Evolutionary conservation across 768 basidiomycete genomes (phyloP), one percentile per base, ranked within the genome.

Genomic region (Gymnopilus dilepis): DNA sequence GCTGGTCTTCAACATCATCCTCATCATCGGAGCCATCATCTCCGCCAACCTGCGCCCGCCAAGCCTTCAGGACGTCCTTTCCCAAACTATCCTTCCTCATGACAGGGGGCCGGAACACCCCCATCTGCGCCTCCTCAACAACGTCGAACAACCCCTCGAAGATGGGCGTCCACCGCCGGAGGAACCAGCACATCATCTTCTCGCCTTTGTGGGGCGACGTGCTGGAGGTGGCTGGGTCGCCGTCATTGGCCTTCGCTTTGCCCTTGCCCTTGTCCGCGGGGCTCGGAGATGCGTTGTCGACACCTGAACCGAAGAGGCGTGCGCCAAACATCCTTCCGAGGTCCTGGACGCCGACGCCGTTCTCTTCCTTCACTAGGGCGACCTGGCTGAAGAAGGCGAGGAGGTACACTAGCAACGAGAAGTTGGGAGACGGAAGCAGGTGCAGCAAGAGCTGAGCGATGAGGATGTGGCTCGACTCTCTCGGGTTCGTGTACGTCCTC

Each of bases 321-420:
- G 62, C 57, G 12, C 76, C 79, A 47, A 78, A 79, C 71, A 77
- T 73, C 11, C 67, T 62, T 9, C 68, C 68, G 2, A 77, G 55
- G 43, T 75, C 76, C 15, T 73, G 69, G 17, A 77, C 66, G 1
- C 67, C 69, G 0, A 76, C 63, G 0, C 75, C 77, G 55, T 76
- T 75, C 52, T 77, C 78, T 31, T 75, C 75, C 12, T 65, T 60
- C 12, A 72, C 71, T 56, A 77, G 64, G 8, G 74, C 73, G 1
- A 80, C 75, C 61, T 80, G 80, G 37, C 75, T 76, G 66, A 82
- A 78, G 63, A 83, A 82, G 0, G 78, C 76, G 56, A 82, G 69
- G 38, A 82, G 70, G 63, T 82, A 82, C n/a, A 82, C 72, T 17
- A 83, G 61, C 3, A 81, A 65, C 0, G 76, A 78, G 59, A 80